Evolutionary conservation across 2,329 filamentous ascomycete species (phyloP), one percentile per base, ranked within the genome.

Genomic region (Ophiocordyceps polyrhachis-furcata): DNA sequence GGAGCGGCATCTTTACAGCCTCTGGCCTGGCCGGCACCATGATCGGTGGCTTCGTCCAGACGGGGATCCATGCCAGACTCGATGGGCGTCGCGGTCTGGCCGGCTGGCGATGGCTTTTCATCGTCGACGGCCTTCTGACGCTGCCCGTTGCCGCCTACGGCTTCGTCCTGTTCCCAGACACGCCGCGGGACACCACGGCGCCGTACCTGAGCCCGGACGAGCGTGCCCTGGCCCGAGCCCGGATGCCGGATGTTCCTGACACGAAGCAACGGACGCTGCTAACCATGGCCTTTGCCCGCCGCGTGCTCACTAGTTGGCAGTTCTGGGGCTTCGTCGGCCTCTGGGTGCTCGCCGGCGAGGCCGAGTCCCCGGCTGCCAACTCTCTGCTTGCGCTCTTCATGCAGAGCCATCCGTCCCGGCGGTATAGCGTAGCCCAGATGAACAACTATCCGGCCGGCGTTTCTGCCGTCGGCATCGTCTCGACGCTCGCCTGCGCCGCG

Each of bases 41-140:
- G 47, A 56, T 63, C 28, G 60, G 59, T 1, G 80, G 78, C 1
- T 62, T 79, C 21, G 72, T 80, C 42, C 71, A 74, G 17, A 74
- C 74, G 0, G 75, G 79, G 1, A 81, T 86, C 45, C 74, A 75
- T 4, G 46, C 50, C 1, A 56, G 55, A 40, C 49, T 63, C 44
- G 45, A 62, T 29, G 67, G 71, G 2, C 61, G 62, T 2, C 59
- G 60, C 19, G 80, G 78, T 0, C 60, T 81, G 1, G 70, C 64
- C 0, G 79, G 78, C 7, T 84, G 79, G 79, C 64, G 75, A 3
- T 81, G 76, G 79, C 64, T 83, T 0, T 83, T 83, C 58, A 79
- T 83, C 37, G 73, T 83, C 11, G 79, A 84, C 54, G 80, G 80
- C 1, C 63, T 70, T 1, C 67, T 64, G 2, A 62, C 61, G 4